Conservation (phyloP, 768 basidiomycete genomes). For the Infundibulicybe gibba region DNA sequence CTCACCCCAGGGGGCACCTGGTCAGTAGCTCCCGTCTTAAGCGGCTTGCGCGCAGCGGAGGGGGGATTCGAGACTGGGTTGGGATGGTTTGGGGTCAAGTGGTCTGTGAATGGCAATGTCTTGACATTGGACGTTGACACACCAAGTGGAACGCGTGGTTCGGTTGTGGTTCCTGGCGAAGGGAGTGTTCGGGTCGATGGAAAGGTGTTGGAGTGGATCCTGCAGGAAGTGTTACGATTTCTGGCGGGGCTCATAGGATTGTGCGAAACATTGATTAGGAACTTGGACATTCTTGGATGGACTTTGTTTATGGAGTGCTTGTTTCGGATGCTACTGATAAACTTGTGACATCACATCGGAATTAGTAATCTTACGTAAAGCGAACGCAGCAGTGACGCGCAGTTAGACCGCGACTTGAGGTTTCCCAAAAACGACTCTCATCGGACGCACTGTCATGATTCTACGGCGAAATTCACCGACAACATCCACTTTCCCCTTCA, state of each 20-base stretch:
- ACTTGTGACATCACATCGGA: too few species aligned
- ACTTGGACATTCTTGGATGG: too few species aligned
- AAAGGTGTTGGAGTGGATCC: neutral
- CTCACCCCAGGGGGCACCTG: slow-evolving; percentile 39
- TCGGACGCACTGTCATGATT: slow-evolving; percentile 13
- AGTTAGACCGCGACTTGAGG: neutral
- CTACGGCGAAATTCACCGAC: slow-evolving; percentile 9
- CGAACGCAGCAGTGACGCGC: neutral
- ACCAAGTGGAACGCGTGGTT: slow-evolving; percentile 21
- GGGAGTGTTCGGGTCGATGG: slow-evolving; percentile 17
- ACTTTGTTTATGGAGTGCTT: too few species aligned
- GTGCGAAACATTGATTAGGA: neutral
- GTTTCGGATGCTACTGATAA: too few species aligned
- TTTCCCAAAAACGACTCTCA: neutral
- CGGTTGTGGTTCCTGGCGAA: slow-evolving; percentile 21
- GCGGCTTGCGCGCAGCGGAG: slow-evolving; percentile 35
- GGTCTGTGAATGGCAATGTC: slow-evolving; percentile 17
- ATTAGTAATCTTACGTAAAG: neutral
- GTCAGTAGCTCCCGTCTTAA: slow-evolving; percentile 39
- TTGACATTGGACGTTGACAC: slow-evolving; percentile 19
- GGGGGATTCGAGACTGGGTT: slow-evolving; percentile 43
- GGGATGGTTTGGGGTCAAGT: slow-evolving; percentile 41
- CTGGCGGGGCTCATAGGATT: slow-evolving; percentile 10
- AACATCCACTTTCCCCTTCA: slow-evolving; percentile 6
- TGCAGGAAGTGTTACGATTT: slow-evolving; percentile 3